Evolutionary conservation across 257 asterid genomes (phyloP).

Genomic region (Nyctanthes arbortristis): DNA sequence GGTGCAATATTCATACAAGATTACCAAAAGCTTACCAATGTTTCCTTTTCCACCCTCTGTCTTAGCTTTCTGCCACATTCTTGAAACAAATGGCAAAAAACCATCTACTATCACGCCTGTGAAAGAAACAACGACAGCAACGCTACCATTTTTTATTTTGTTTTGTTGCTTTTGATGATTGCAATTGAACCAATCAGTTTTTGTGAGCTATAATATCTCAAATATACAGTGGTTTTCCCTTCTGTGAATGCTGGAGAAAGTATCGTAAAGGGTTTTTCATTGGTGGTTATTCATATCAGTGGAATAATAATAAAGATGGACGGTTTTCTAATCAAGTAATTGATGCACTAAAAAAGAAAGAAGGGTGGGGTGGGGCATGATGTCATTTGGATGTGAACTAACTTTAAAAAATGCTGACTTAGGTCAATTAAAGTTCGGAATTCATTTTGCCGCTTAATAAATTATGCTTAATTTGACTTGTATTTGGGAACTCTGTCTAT

Average conservation of each 20-base stretch:
- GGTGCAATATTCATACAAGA: not conserved
- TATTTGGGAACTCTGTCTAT: slow-evolving; percentile 14
- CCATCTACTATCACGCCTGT: not conserved
- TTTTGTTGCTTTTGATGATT: not conserved
- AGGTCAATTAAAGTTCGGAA: not conserved
- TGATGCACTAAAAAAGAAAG: no score
- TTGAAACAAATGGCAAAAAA: not conserved
- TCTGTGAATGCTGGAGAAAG: not conserved
- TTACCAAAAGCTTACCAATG: not conserved
- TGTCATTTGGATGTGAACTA: no score
- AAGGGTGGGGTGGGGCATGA: no score
- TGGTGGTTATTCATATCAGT: not conserved
- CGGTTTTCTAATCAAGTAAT: slow-evolving; percentile 4
- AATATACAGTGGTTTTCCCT: not conserved
- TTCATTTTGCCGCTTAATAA: not conserved
- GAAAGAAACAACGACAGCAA: not conserved
- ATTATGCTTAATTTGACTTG: slow-evolving; percentile 7
- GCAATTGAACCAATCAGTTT: not conserved
- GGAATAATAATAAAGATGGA: not conserved
- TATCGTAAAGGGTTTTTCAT: not conserved
- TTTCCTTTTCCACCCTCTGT: not conserved
- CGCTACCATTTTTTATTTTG: not conserved
- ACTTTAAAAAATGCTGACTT: not conserved
- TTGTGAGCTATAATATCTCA: not conserved
- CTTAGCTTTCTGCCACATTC: not conserved